Percentiles rank a stretch among this genome's conserved stretches.
Evolutionary conservation across 129 eudicot species (phyloP).

Genomic region (Chrysanthemum seticuspe): DNA sequence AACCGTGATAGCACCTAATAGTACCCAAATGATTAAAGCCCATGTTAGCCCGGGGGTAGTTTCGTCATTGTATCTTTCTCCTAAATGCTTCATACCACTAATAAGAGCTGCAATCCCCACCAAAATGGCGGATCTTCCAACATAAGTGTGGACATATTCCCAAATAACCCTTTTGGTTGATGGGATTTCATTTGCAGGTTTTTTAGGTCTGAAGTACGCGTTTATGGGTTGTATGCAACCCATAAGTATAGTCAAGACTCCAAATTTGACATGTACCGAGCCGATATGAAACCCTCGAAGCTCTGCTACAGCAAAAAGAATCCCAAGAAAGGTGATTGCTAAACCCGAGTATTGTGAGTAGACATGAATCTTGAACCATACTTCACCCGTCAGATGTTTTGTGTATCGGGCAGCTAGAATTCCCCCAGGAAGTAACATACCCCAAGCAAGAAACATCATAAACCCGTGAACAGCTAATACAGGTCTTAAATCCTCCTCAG

Average conservation of each 20-base stretch:
- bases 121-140: conserved; percentile 66
- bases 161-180: conserved; percentile 64
- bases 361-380: conserved; percentile 84
- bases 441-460: conserved; percentile 99
- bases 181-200: conserved; percentile 49
- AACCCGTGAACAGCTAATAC: conserved; percentile 95
- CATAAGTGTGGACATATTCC: conserved; percentile 76
- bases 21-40: conserved; percentile 86
- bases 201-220: conserved; percentile 85
- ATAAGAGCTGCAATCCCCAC: conserved; percentile 70
- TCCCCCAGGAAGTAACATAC: conserved; percentile 87
- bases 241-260: conserved; percentile 59
- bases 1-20: conserved; percentile 46
- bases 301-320: conserved; percentile 95
- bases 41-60: conserved; percentile 69
- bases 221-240: conserved; percentile 74
- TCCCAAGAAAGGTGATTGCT: conserved; percentile 71
- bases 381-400: conserved; percentile 76
- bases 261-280: conserved; percentile 82
- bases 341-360: conserved; percentile 91
- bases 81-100: conserved; percentile 91
- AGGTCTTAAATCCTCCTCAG: conserved; percentile 88
- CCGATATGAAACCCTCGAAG: conserved; percentile 67
- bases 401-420: conserved; percentile 86
- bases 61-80: conserved; percentile 78